Conservation (phyloP, 179 eudicot species). For the Monotropa hypopitys region DNA sequence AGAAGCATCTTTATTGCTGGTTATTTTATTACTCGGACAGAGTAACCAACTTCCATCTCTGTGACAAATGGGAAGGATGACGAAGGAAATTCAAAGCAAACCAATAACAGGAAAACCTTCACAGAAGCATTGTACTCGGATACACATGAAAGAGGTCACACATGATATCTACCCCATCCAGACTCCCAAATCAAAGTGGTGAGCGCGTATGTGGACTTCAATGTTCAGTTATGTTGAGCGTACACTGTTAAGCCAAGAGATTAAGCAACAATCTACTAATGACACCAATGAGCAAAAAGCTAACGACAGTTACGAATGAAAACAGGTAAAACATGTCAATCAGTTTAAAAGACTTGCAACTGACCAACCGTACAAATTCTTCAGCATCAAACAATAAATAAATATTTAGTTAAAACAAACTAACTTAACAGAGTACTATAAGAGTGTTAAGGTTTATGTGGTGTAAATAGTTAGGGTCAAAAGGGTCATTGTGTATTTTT, state of each 20-base stretch:
- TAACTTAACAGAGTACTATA: background rate
- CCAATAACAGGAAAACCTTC: conserved; percentile 1
- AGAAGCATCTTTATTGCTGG: background rate
- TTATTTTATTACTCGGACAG: background rate
- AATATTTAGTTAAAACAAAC: background rate
- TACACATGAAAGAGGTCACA: background rate
- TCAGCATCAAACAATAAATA: background rate
- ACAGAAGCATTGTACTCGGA: background rate
- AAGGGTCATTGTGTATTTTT: no score
- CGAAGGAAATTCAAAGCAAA: background rate
- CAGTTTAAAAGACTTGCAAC: background rate
- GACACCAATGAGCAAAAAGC: background rate
- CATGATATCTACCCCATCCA: background rate
- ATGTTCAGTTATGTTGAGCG: background rate
- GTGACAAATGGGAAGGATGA: background rate
- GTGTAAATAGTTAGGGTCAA: no score
- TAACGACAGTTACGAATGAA: background rate
- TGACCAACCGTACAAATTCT: background rate
- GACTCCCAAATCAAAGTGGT: background rate
- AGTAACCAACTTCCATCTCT: background rate
- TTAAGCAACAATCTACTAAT: background rate
- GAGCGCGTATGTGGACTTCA: background rate
- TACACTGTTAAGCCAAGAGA: background rate
- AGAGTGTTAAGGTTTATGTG: no score
- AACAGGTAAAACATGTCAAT: background rate